A percentile compares a stretch with the other conserved stretches of the same genome.
phyloP scores from a whole-genome alignment of 1,284 basidiomycete genomes.

The Stygiomarasmius scandens region DNA sequence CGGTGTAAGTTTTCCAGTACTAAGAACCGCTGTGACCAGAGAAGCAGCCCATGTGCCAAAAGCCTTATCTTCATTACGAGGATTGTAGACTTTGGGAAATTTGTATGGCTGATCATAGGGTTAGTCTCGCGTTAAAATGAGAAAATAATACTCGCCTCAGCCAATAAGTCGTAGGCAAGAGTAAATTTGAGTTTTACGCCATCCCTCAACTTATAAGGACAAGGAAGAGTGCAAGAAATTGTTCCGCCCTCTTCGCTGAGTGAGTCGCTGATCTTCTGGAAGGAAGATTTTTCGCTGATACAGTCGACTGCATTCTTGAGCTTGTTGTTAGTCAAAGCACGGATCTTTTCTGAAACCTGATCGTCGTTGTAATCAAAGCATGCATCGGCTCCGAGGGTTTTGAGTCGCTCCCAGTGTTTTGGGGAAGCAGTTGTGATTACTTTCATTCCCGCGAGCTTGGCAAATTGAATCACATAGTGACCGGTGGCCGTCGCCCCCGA shows the following conservation, averaged over 20 bases:
- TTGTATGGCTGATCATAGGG: constrained; percentile 6
- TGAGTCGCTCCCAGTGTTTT: constrained; percentile 5
- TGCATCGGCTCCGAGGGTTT: constrained; percentile 33
- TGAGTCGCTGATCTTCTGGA: constrained; percentile 24
- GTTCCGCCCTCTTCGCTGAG: constrained; percentile 29
- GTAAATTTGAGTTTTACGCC: constrained; percentile 17
- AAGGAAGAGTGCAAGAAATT: constrained; percentile 26
- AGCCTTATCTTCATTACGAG: constrained; percentile 1
- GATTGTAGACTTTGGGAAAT: constrained; percentile 25
- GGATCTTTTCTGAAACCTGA: constrained; percentile 24
- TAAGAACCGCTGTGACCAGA: constrained; percentile 28
- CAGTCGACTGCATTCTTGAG: constrained; percentile 31
- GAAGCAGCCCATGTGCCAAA: constrained; percentile 23
- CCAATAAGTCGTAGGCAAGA: constrained; percentile 29
- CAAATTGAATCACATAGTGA: constrained; percentile 42
- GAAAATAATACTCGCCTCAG: neutral
- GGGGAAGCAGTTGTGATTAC: constrained; percentile 42
- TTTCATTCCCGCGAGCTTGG: constrained; percentile 37
- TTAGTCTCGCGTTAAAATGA: neutral
- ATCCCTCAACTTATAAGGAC: constrained; percentile 2
- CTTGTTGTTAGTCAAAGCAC: constrained; percentile 26
- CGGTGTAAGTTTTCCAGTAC: constrained; percentile 25
- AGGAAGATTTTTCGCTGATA: constrained; percentile 26
- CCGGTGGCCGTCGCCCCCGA: constrained; percentile 38
- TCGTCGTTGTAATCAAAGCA: constrained; percentile 39